Evolutionary conservation across 257 asterid genomes (phyloP).

Genomic region (Solanum dulcamara): DNA sequence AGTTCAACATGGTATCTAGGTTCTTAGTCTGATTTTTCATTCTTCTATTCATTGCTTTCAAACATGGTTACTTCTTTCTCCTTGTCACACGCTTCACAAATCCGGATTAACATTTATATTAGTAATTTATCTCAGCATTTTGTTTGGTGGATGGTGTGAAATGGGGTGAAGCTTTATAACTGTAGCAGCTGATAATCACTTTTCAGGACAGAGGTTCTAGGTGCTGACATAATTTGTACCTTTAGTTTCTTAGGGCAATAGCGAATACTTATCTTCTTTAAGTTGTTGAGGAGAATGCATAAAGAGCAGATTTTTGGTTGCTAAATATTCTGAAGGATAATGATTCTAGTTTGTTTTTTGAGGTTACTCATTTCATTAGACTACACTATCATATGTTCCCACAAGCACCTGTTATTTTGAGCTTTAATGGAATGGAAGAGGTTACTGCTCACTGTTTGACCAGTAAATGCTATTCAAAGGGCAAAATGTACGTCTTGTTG

Average conservation of each 20-base stretch:
- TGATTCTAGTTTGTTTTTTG: neutral
- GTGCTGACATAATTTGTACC: neutral
- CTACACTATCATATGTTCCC: neutral
- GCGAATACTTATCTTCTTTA: neutral
- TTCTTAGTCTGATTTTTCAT: neutral
- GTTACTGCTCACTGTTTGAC: neutral
- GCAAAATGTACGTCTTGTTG: neutral
- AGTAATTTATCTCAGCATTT: neutral
- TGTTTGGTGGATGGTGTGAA: neutral
- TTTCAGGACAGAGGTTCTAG: neutral
- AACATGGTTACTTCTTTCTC: neutral
- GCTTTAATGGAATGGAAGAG: neutral
- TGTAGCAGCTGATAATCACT: neutral
- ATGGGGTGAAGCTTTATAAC: neutral
- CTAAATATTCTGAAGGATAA: neutral
- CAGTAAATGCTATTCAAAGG: neutral
- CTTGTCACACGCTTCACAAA: neutral
- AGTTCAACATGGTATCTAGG: neutral
- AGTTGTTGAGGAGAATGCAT: neutral
- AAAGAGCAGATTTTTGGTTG: neutral
- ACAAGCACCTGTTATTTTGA: neutral
- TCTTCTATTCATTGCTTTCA: neutral
- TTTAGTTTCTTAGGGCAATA: neutral
- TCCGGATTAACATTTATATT: neutral
- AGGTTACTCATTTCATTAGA: neutral